Base-by-base conservation (phyloP, 1,284 basidiomycete species). In the Tausonia pullulans region DNA sequence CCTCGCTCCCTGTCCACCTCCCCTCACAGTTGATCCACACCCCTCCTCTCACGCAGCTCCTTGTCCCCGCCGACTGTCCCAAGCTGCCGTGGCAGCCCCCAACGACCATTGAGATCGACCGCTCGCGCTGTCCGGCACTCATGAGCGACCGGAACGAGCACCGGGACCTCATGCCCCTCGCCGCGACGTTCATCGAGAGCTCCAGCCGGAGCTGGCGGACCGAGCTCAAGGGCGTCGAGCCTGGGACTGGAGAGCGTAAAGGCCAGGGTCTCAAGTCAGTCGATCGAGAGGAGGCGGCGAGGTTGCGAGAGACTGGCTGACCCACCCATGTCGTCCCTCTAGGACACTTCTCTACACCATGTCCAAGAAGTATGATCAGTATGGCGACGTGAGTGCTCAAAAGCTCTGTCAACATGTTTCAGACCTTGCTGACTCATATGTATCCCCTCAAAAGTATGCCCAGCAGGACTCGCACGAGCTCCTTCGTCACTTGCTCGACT, bases 391-490 rank as follows among this genome's bases (percentile, higher is more conserved):
- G 60, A 72, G 76, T 61, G 7, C 58, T 41, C 39, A 14, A 49
- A 49, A 8, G 48, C 9, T 49, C 8, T 49, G 9, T 49, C 14
- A 8, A 49, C 8, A 9, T 49, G 9, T 49, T 8, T 2, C 2
- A 49, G 14, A 14, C 14, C 48, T 49, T 14, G 48, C 27, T 27
- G 27, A 9, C 9, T 49, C 48, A 9, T 49, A 14, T 14, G 14
- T 44, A 13, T 41, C 8, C 8, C 5, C 43, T 9, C 49, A 2
- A 4, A 39, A 62, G 61, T 66, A 62, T 45, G 65, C 58, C 51
- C 93, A 97, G 75, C 93, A 97, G 76, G 93, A 97, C 71, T 91
- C 92, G 5, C 93, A 97, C 73, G 93, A 96, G 77, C 86, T 95
- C 69, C 78, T 96, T 56, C 81, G 90, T 50, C 91, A 93, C 68